Base-by-base conservation (phyloP, 2,329 filamentous ascomycete genomes). In the Aspergillus alliaceus region DNA sequence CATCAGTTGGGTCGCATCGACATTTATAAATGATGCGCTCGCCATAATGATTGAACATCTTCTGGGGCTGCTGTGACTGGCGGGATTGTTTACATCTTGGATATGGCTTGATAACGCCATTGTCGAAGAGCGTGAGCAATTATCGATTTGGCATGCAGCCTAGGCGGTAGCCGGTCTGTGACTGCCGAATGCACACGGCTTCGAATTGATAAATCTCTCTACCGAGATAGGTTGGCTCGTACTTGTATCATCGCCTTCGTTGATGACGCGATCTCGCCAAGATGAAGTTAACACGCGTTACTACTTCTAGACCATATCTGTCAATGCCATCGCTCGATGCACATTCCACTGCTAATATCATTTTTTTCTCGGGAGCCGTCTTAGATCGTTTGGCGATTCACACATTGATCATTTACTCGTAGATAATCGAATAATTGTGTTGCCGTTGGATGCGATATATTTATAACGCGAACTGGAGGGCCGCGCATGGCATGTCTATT, bases 1-100 rank as follows among this genome's bases (percentile, higher is more conserved):
- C n/a, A 20, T n/a, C n/a, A 8, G 14, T 39, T 20, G n/a, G 8
- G 5, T 2, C 1, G 7, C 2, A 7, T 1, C 3, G 0, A 3
- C 20, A 39, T 20, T 39, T 39, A 39, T 39, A 20, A 4, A 8
- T 39, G 4, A 18, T 1, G 1, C 2, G 11, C 14, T 39, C 3
- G 0, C n/a, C 12, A 11, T 20, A 8, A 1, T 9, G 18, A 18
- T 9, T 20, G n/a, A 39, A 18, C 35, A 39, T 39, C 34, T n/a
- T 8, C 15, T 3, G 8, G 7, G 12, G n/a, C n/a, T 39, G 14
- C 20, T 20, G 35, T 39, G 35, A 5, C 35, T 39, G n/a, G n/a
- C 20, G 11, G n/a, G 35, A 20, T 2, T 9, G 4, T 39, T 4
- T 11, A 6, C 9, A 11, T 18, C 4, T n/a, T 18, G n/a, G 4